Evolutionary conservation across 1,139 yeast genomes (phyloP), one percentile per base, ranked within the genome.

Genomic region (Torulaspora globosa): DNA sequence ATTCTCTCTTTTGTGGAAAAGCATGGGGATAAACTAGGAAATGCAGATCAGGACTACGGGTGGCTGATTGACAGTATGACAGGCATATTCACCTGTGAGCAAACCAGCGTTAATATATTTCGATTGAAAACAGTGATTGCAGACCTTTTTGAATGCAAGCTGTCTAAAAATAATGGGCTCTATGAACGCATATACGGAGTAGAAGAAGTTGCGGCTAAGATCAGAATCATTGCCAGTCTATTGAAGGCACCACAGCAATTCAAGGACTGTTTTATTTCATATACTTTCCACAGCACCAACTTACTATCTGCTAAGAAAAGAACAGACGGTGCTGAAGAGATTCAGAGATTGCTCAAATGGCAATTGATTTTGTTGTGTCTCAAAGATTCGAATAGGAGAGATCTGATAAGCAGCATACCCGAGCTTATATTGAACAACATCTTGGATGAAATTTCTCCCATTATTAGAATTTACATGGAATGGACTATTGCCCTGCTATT

Each of bases 381-480:
- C 64, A 68, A 51, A 15, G 57, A 53, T 4, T 30, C 59, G 5
- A 47, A 54, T 1, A 26, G 47, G 6, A 47, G 43, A 0, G 41
- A 42, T 1, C 43, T 71, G n/a, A 44, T 58, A 1, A 11, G 51
- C 0, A 52, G 56, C 23, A 56, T 70, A 2, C 40, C 58, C 1
- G 45, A 51, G 0, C 39, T 50, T 1, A 51, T 75, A 10, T 43
- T 70, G 4, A 63, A 67, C 0, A 63, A 70, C 15, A 51, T 80
- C 3, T 68, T 67, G 32, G 63, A 58, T 2, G 96, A 88, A 51
- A 79, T 88, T 10, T 84, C 94, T 52, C 96, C 96, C 0, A 69
- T 82, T 48, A 86, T 79, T 1, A 76, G 96, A 48, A 68, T 77
- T 2, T 85, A 83, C 57, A 67, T 84, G 44, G 97, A 89, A 58